Base-by-base conservation (phyloP, 2,329 filamentous ascomycete genomes). In the Diaporthe australafricana region DNA sequence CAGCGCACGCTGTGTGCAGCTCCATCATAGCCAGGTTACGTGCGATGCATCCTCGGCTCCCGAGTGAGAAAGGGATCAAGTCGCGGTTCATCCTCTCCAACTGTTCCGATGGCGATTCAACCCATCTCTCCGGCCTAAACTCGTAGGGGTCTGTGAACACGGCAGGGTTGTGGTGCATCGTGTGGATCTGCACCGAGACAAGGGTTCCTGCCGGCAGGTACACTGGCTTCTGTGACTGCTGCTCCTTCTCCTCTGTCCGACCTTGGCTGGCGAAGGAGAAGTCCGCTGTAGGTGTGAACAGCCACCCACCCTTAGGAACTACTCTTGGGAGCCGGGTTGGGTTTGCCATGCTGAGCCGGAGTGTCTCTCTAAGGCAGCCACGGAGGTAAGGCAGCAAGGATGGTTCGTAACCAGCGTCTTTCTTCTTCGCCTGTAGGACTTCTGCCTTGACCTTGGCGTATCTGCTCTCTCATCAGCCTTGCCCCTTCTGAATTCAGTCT, bases 61-160 rank as follows among this genome's bases (percentile, higher is more conserved):
- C 76, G 20, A 75, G 75, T 7, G 75, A 75, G 45, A 77, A 77
- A 12, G 74, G 71, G 40, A 77, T 74, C 45, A 75, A 73, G 27
- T 67, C 42, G 1, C 70, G 22, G 8, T 69, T 72, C 70, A 68
- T 71, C 42, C 32, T 55, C n/a, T 62, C 63, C 22, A 57, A 25
- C 71, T 73, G 73, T 3, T 47, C 48, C 14, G 71, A 55, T 2
- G 68, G 27, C 35, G 72, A 68, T 17, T 73, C 70, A 12, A 76
- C 35, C 74, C 75, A 76, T 5, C 76, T 69, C 52, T 77, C 76
- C 3, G 76, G 77, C 5, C 22, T 35, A 47, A 77, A 77, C 16
- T 32, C 16, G 5, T 48, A n/a, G 5, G 75, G 52, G 3, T 77
- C 67, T 1, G 69, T 70, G 67, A 76, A 78, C 16, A 77, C 72